Conservation (phyloP, 1,284 basidiomycete genomes). For the Ceratobasidium sp. region DNA sequence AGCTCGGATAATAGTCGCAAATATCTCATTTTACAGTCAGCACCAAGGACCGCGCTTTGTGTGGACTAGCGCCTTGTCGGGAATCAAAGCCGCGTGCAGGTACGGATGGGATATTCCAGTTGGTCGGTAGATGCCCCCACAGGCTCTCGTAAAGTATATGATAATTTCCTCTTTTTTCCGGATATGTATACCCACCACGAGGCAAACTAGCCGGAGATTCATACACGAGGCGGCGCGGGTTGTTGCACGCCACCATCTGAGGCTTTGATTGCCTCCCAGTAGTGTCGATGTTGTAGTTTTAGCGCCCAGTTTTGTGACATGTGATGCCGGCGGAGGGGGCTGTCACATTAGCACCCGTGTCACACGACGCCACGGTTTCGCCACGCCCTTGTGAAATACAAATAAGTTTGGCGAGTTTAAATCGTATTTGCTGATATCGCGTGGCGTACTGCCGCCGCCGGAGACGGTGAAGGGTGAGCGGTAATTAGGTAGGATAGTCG, state of each 20-base stretch:
- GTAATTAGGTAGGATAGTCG: neutral
- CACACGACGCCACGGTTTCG: neutral
- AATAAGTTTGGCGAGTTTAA: neutral
- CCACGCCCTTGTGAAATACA: neutral
- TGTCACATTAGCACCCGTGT: neutral
- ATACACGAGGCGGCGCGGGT: conserved; percentile 11
- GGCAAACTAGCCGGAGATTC: neutral
- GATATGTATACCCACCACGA: neutral
- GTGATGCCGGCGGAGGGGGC: neutral
- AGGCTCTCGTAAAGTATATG: neutral
- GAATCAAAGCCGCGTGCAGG: conserved; percentile 27
- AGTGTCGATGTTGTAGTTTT: neutral
- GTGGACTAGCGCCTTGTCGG: conserved; percentile 33
- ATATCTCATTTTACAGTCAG: conserved; percentile 27
- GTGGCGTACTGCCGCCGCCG: neutral
- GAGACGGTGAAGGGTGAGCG: neutral
- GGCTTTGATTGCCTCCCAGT: conserved; percentile 2
- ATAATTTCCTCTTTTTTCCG: neutral
- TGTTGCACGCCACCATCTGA: neutral
- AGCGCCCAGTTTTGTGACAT: neutral
- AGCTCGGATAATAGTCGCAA: conserved; percentile 4
- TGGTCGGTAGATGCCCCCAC: neutral
- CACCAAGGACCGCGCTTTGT: conserved; percentile 18
- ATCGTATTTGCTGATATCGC: neutral
- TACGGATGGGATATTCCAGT: conserved; percentile 15